Evolutionary conservation across 2,329 filamentous ascomycete species (phyloP), one percentile per base, ranked within the genome.

Genomic region (Intubia oerlemansii): DNA sequence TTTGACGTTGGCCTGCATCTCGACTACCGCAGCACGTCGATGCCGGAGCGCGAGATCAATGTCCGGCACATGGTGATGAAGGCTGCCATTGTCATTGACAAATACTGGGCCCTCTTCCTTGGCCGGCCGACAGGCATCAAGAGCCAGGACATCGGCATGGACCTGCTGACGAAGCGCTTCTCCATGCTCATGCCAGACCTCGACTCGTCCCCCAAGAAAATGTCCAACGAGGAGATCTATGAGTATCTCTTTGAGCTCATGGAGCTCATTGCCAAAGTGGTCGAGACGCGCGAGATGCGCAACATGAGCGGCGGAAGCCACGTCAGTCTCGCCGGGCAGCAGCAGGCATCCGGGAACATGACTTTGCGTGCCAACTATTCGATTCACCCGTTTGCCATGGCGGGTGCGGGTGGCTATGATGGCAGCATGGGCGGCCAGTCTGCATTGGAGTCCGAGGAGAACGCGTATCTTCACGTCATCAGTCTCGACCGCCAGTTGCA

Each of bases 71-170:
- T 60, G 51, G 56, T 52, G 10, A 54, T 64, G 39, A 50, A 54
- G 35, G 58, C 60, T 2, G 62, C 56, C 32, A 51, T 62, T 6
- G 53, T 62, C 33, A 59, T 60, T 32, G 60, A 65, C 44, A 56
- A 57, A 39, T 59, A 62, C 36, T 64, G 59, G 59, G 56, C 60
- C 1, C 43, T 65, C n/a, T 60, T 62, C 37, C 47, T 65, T 6
- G 60, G 60, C 8, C 48, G 61, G 9, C 60, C 61, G 2, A 56
- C 59, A 2, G 54, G 55, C 29, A 64, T 65, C 46, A 64, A 64
- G 40, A 53, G 46, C 27, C 49, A 58, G 26, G 60, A 64, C 33
- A 48, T 64, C 7, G 53, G 53, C 33, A 51, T 57, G 33, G 54
- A 62, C 34, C 42, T 56, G 14, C 39, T 61, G 4, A 50, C 57